Conservation (phyloP, 2,329 filamentous ascomycete genomes). For the Nothophaeocryptopus gaeumannii region DNA sequence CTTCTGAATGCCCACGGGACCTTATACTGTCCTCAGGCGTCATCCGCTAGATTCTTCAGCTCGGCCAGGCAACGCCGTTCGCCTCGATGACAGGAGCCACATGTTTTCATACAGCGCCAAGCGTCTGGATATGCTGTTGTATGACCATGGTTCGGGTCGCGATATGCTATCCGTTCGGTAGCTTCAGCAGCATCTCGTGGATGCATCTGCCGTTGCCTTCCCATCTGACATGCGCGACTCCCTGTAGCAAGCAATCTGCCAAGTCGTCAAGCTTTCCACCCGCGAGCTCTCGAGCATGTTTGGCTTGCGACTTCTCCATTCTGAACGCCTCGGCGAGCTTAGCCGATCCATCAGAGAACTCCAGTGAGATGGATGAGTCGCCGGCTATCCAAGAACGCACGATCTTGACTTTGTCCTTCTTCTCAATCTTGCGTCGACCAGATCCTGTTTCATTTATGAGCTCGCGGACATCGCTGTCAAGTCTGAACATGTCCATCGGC, state of each 20-base stretch:
- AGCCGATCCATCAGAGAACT: constrained; percentile 37
- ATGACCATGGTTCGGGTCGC: too few relatives aligned
- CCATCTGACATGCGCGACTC: constrained; percentile 74
- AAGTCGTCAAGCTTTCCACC: constrained; percentile 73
- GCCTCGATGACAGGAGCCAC: too few relatives aligned
- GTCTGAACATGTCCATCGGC: constrained; percentile 10
- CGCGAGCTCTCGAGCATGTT: constrained; percentile 24
- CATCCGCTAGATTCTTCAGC: too few relatives aligned
- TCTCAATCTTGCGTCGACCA: constrained; percentile 41
- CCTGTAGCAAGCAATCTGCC: constrained; percentile 76
- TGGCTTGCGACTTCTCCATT: constrained; percentile 14
- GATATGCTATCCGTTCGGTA: too few relatives aligned
- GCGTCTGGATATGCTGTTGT: too few relatives aligned
- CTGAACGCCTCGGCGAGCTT: constrained; percentile 38
- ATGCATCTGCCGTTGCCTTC: constrained; percentile 52
- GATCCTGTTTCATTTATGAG: constrained; percentile 8
- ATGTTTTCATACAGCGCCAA: too few relatives aligned
- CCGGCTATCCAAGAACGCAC: constrained; percentile 54
- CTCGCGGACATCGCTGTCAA: constrained; percentile 8
- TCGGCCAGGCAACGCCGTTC: too few relatives aligned
- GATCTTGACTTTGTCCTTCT: constrained; percentile 63
- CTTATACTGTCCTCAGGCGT: too few relatives aligned
- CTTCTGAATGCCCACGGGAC: too few relatives aligned
- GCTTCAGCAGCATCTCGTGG: constrained; percentile 4
- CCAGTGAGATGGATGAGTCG: constrained; percentile 22